Percentiles rank a stretch among this genome's conserved stretches.
Conservation (phyloP, 768 basidiomycete genomes). For the Pleurotus cornucopiae region DNA sequence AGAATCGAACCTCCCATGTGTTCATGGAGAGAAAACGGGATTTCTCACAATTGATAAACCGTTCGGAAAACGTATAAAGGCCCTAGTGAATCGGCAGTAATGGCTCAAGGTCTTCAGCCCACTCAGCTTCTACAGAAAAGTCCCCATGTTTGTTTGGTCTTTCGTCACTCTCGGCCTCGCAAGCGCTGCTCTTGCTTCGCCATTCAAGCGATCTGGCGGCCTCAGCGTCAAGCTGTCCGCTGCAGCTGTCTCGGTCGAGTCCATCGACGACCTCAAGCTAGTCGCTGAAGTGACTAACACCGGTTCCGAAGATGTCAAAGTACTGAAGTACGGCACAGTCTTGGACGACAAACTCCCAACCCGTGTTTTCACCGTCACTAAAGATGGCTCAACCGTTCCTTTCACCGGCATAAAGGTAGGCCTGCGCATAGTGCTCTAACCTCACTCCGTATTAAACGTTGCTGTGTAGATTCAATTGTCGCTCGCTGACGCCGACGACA, state of each 20-base stretch:
- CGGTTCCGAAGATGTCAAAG: constrained; percentile 31
- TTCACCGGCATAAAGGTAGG: constrained; percentile 42
- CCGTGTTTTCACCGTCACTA: constrained; percentile 30
- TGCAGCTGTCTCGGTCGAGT: constrained; percentile 24
- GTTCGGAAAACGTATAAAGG: not conserved
- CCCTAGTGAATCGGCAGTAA: not conserved
- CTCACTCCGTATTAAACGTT: no score
- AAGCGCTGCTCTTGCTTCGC: constrained; percentile 23
- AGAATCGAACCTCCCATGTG: not conserved
- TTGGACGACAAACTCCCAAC: constrained; percentile 41
- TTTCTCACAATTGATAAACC: not conserved
- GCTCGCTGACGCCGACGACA: constrained; percentile 31
- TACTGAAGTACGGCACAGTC: constrained; percentile 41
- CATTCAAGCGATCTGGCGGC: constrained; percentile 25
- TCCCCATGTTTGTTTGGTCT: constrained; percentile 23
- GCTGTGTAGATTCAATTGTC: constrained; percentile 28
- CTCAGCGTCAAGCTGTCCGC: constrained; percentile 27
- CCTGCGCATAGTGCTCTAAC: not conserved
- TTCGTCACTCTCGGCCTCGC: constrained; percentile 25
- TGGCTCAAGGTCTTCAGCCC: not conserved
- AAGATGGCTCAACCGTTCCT: constrained; percentile 29
- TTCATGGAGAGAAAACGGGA: not conserved
- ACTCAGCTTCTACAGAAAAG: not conserved
- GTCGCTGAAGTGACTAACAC: constrained; percentile 37
- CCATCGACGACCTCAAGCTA: constrained; percentile 35